Evolutionary conservation across 352 stramenopile species (phyloP), one percentile per base, ranked within the genome.

Genomic region (Pythium diclinum): DNA sequence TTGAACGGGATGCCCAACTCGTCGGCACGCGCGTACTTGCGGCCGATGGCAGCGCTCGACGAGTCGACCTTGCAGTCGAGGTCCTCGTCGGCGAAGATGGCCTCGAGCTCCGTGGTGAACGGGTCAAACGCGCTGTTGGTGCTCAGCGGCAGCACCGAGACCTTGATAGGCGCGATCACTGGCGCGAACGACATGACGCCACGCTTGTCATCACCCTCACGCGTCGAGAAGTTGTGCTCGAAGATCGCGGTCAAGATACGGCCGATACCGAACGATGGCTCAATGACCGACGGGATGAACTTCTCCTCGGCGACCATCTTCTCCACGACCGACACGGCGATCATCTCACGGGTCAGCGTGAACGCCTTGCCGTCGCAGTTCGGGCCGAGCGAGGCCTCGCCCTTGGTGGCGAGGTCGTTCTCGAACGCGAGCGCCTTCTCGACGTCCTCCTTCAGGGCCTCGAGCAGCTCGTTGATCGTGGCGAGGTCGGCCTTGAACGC

Each of bases 211-310:
- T 99, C 97, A 53, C 83, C 89, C 66, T 98, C 92, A 61, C 97
- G 86, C 59, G 95, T 83, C 65, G 95, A 98, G 72, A 99, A 99
- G 58, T 92, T 98, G 87, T 99, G 97, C 78, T 99, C 97, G 56
- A 99, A 92, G 19, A 99, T 79, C 17, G 97, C 96, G 64, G 99
- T 98, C 34, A 99, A 76, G 63, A 99, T 92, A 59, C 97, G 95
- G 55, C 97, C 97, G 62, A 99, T 98, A 61, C 98, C 98, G 73
- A 99, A 99, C 28, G 97, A 99, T 23, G 97, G 97, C 81, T 99
- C 97, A 71, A 99, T 99, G 36, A 99, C 97, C 68, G 88, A 98
- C 51, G 97, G 97, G 67, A 97, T 98, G 71, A 98, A 99, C 79
- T 99, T 99, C 67, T 98, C 87, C 71, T 98, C 93, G 62, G 96